Evolutionary conservation across 345 rosid species (phyloP).

Genomic region (Gossypium sturtianum): DNA sequence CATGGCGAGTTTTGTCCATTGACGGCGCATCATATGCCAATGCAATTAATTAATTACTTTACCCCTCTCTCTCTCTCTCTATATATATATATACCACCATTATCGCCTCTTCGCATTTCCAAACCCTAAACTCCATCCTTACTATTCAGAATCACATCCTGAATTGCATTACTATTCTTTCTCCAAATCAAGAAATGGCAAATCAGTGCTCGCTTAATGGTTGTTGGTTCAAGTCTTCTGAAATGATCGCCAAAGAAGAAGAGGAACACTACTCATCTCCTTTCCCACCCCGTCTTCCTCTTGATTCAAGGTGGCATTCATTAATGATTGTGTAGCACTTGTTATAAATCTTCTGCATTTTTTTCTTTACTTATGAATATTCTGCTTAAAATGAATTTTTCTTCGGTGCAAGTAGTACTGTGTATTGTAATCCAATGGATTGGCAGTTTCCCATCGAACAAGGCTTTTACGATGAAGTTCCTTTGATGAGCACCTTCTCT

Average conservation of each 20-base stretch:
- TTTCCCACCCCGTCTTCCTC: neutral
- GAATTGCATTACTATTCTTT: too few relatives aligned
- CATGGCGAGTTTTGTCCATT: conserved; percentile 5
- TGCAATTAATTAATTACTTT: neutral
- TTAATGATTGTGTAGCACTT: too few relatives aligned
- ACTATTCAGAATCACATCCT: neutral
- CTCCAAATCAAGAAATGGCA: neutral
- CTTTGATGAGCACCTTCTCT: conserved; percentile 12
- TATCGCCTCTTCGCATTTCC: neutral
- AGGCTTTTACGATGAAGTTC: conserved; percentile 15
- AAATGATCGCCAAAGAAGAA: neutral
- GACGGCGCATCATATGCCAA: conserved; percentile 12
- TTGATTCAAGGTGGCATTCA: neutral
- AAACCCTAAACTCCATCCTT: neutral
- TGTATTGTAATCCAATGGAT: conserved; percentile 5
- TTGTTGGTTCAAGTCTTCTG: neutral
- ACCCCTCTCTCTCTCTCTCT: neutral
- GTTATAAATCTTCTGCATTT: neutral
- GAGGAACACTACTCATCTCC: neutral
- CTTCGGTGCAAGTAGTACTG: conserved; percentile 17
- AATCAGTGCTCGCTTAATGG: neutral
- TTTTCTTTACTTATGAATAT: neutral
- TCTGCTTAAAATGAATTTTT: neutral
- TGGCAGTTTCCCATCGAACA: conserved; percentile 26
- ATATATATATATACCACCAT: neutral